Evolutionary conservation across 1,284 basidiomycete genomes (phyloP).

Genomic region (Stygiomarasmius scandens): DNA sequence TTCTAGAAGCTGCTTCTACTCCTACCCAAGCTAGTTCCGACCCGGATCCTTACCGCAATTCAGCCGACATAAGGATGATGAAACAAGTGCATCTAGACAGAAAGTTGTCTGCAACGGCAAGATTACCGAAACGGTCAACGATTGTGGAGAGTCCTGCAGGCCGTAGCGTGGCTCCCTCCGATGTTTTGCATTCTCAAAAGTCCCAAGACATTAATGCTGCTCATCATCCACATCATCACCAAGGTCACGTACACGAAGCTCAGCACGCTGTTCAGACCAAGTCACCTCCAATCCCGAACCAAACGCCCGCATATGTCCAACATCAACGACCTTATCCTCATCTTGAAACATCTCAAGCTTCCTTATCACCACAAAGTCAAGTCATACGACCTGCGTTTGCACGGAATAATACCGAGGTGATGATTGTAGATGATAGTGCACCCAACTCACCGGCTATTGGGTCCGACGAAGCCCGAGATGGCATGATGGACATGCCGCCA

Average conservation of each 20-base stretch:
- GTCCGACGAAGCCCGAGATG: constrained; percentile 40
- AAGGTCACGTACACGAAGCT: constrained; percentile 20
- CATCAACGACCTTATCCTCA: constrained; percentile 23
- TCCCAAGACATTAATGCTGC: constrained; percentile 22
- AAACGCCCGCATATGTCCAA: constrained; percentile 37
- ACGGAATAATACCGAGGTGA: constrained; percentile 85
- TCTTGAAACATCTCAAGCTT: constrained; percentile 1
- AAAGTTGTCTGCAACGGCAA: constrained; percentile 91
- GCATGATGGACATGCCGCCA: constrained; percentile 28
- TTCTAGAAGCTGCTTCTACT: constrained; percentile 34
- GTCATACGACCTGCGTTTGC: constrained; percentile 75
- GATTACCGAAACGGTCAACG: constrained; percentile 91
- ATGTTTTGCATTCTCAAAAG: constrained; percentile 22
- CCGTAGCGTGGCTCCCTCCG: constrained; percentile 56
- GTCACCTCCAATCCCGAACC: constrained; percentile 41
- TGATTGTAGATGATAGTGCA: constrained; percentile 86
- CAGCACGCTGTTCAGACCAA: constrained; percentile 35
- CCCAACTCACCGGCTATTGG: constrained; percentile 69
- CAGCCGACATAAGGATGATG: constrained; percentile 91
- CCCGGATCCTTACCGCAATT: constrained; percentile 80
- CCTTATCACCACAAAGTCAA: constrained; percentile 37
- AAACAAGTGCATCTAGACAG: constrained; percentile 93
- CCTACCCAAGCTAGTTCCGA: constrained; percentile 29
- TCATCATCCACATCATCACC: constrained; percentile 5
- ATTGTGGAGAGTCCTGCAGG: constrained; percentile 96